Evolutionary conservation across 495 filamentous ascomycete genomes (phyloP).

Genomic region (Hypoxylon lienhwacheense): DNA sequence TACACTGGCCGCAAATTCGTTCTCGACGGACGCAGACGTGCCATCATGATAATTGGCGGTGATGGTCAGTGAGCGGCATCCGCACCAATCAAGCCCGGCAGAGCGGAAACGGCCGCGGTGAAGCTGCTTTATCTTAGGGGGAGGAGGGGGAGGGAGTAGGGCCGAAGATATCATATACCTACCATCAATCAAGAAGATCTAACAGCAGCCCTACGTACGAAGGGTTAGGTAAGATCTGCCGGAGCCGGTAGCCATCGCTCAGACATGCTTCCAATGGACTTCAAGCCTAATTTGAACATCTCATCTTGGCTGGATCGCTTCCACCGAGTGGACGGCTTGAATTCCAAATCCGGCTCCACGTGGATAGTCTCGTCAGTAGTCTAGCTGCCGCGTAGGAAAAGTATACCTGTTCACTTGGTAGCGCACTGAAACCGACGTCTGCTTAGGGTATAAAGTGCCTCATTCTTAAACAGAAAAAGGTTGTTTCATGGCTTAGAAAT

Average conservation of each 20-base stretch:
- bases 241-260: neutral
- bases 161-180: constrained; percentile 9
- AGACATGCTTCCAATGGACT: neutral
- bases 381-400: no score
- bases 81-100: constrained; percentile 9
- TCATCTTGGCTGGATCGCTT: neutral
- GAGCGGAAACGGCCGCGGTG: neutral
- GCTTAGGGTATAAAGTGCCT: no score
- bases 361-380: no score
- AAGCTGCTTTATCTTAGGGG: neutral
- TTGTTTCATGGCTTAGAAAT: no score
- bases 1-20: neutral
- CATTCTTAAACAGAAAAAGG: no score
- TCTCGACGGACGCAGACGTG: neutral
- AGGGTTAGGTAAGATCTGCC: no score
- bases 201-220: no score
- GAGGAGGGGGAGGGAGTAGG: constrained; percentile 3
- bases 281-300: neutral
- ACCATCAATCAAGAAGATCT: no score
- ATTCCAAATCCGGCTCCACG: constrained; percentile 20
- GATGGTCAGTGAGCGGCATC: neutral
- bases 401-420: neutral
- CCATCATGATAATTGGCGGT: neutral
- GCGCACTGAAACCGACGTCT: no score
- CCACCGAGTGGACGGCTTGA: neutral